phyloP scores from a whole-genome alignment of 257 asterid species.

The Cynanchum wilfordii region DNA sequence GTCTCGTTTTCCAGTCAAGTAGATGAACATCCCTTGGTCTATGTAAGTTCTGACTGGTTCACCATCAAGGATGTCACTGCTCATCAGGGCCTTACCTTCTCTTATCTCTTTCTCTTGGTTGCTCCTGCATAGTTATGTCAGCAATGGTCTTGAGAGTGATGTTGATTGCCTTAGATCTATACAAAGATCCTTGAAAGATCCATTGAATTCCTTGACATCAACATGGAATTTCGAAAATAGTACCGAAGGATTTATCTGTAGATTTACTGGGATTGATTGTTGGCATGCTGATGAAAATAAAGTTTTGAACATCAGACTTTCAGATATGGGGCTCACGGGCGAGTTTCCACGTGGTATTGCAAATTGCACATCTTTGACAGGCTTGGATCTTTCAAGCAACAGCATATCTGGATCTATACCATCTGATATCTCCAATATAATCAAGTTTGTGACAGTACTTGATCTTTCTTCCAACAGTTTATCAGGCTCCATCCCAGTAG shows the following conservation, averaged over 20 bases:
- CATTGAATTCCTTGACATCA: slow-evolving; percentile 27
- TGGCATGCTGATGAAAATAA: slow-evolving; percentile 72
- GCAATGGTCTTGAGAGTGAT: slow-evolving; percentile 42
- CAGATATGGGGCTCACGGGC: slow-evolving; percentile 72
- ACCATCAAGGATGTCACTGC: slow-evolving; percentile 23
- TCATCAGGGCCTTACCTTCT: slow-evolving; percentile 23
- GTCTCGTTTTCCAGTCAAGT: slow-evolving; percentile 6
- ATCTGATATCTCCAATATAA: slow-evolving; percentile 36
- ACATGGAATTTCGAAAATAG: slow-evolving; percentile 60
- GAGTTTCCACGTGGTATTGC: slow-evolving; percentile 59
- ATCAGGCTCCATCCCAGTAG: slow-evolving; percentile 58
- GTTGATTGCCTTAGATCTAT: slow-evolving; percentile 58
- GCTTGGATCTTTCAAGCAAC: slow-evolving; percentile 76
- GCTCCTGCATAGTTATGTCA: slow-evolving; percentile 25
- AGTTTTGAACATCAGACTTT: slow-evolving; percentile 53
- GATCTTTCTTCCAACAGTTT: slow-evolving; percentile 76
- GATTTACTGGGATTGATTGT: slow-evolving; percentile 60
- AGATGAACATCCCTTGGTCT: slow-evolving; percentile 4
- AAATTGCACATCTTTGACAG: slow-evolving; percentile 57
- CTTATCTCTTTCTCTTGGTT: slow-evolving; percentile 33
- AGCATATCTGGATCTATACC: slow-evolving; percentile 51
- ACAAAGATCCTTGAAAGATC: slow-evolving; percentile 48
- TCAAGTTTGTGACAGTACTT: slow-evolving; percentile 34
- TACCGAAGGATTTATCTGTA: slow-evolving; percentile 61
- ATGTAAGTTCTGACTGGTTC: slow-evolving; percentile 18